Evolutionary conservation across 345 rosid species (phyloP).

Genomic region (Abelmoschus esculentus): DNA sequence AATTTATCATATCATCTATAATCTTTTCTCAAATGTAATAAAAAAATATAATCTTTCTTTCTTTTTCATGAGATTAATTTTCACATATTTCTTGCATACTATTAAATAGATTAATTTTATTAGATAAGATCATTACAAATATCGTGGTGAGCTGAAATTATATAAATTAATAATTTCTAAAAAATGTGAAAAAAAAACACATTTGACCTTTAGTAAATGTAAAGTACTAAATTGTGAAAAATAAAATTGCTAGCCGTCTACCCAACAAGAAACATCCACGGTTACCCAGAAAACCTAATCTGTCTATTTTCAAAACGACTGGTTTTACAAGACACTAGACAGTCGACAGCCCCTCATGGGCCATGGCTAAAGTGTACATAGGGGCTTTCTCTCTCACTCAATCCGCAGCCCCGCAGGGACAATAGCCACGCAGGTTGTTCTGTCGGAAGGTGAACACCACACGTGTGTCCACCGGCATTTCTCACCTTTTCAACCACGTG

Average conservation of each 20-base stretch:
- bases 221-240: neutral
- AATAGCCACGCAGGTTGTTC: constrained; percentile 11
- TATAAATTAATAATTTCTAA: too few species aligned
- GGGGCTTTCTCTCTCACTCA: neutral
- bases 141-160: too few species aligned
- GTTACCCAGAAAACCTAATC: neutral
- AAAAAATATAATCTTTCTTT: too few species aligned
- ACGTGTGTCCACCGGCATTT: constrained; percentile 14
- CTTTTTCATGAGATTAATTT: too few species aligned
- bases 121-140: too few species aligned
- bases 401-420: neutral
- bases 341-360: neutral
- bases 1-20: too few species aligned
- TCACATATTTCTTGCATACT: too few species aligned
- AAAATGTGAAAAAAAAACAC: too few species aligned
- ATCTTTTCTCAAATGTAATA: too few species aligned
- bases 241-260: constrained; percentile 13
- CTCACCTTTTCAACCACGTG: neutral
- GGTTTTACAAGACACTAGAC: neutral
- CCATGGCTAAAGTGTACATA: neutral
- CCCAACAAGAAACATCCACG: constrained; percentile 25
- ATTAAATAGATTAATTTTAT: too few species aligned
- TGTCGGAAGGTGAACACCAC: constrained; percentile 11
- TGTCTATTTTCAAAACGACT: neutral
- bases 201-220: too few species aligned